Evolutionary conservation across 257 asterid genomes (phyloP).

Genomic region (Voacanga thouarsii): DNA sequence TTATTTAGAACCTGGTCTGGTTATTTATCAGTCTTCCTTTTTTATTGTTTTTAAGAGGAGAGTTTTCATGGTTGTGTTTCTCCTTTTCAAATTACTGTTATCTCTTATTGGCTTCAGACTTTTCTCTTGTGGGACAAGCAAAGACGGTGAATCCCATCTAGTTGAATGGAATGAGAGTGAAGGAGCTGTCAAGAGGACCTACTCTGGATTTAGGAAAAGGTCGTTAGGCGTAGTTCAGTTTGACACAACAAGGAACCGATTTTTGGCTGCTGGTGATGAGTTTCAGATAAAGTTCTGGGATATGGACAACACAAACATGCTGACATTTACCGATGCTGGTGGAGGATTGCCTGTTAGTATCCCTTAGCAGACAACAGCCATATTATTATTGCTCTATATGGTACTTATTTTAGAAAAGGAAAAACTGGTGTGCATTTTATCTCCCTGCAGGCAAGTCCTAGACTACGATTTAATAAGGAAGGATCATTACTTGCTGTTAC

Average conservation of each 20-base stretch:
- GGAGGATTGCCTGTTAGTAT: constrained; percentile 90
- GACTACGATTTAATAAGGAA: constrained; percentile 81
- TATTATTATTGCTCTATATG: not conserved
- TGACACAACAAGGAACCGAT: constrained; percentile 77
- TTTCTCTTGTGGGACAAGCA: constrained; percentile 94
- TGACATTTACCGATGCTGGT: constrained; percentile 72
- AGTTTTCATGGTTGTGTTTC: not conserved
- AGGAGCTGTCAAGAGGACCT: constrained; percentile 84
- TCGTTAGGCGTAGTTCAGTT: constrained; percentile 90
- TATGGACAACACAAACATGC: constrained; percentile 67
- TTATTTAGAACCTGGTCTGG: not conserved
- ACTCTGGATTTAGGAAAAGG: constrained; percentile 80
- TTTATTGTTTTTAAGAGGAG: not conserved
- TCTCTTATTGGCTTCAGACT: constrained; percentile 53
- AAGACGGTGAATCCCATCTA: constrained; percentile 89
- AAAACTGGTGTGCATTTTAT: constrained; percentile 2
- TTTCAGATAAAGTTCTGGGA: constrained; percentile 95
- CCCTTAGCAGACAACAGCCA: constrained; percentile 5
- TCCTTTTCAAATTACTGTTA: not conserved
- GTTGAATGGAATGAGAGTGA: constrained; percentile 98
- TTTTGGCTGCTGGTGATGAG: constrained; percentile 95
- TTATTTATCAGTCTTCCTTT: not conserved
- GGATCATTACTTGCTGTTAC: constrained; percentile 91
- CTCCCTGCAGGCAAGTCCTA: constrained; percentile 75
- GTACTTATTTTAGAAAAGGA: not conserved